Evolutionary conservation across 2,329 filamentous ascomycete genomes (phyloP).

Genomic region (Exophiala lecanii-corni): DNA sequence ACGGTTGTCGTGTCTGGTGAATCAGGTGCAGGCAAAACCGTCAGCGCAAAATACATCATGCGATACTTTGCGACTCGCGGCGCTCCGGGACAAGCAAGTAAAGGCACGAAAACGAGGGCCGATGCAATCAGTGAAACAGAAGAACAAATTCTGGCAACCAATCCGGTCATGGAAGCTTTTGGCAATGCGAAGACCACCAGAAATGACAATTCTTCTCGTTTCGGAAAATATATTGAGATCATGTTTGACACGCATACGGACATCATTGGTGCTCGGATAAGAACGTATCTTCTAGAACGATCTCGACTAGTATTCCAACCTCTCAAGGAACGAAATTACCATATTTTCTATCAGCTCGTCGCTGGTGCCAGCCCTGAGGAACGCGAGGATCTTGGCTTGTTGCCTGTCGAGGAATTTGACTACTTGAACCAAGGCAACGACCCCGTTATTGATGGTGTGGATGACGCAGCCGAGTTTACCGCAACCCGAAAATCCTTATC

Average conservation of each 20-base stretch:
- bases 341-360: conserved; percentile 97
- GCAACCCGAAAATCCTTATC: conserved; percentile 80
- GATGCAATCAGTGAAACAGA: conserved; percentile 93
- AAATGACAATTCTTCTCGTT: conserved; percentile 98
- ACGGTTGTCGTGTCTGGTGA: conserved; percentile 99
- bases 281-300: conserved; percentile 90
- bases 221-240: conserved; percentile 99
- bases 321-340: conserved; percentile 95
- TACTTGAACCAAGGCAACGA: conserved; percentile 94
- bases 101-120: conserved; percentile 66
- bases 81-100: conserved; percentile 79
- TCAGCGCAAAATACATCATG: conserved; percentile 99
- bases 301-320: conserved; percentile 96
- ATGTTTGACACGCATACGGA: conserved; percentile 95
- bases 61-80: conserved; percentile 98
- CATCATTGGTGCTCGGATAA: conserved; percentile 96
- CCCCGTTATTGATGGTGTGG: conserved; percentile 86
- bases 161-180: conserved; percentile 99
- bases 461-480: conserved; percentile 90
- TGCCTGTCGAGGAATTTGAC: conserved; percentile 84
- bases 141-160: conserved; percentile 95
- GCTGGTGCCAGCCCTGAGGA: conserved; percentile 84
- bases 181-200: conserved; percentile 99
- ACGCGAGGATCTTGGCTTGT: conserved; percentile 70
- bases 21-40: conserved; percentile 97